Conservation (phyloP, 2,329 filamentous ascomycete species). For the Tolypocladium tundrense region DNA sequence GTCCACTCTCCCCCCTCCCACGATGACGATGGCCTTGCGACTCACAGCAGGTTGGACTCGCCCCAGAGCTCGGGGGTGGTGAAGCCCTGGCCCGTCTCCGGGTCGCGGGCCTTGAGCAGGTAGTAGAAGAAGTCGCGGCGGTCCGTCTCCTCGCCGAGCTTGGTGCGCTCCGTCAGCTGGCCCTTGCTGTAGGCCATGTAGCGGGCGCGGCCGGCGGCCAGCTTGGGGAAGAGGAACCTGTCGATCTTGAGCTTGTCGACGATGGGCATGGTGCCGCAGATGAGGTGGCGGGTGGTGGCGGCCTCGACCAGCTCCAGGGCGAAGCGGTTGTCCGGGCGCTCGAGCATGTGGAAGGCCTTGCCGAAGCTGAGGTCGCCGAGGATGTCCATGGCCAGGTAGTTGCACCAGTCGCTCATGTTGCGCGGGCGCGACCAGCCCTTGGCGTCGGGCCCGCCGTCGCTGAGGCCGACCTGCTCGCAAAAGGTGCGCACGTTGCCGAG, state of each 20-base stretch:
- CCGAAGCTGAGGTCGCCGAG: slow-evolving; percentile 51
- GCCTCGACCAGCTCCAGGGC: slow-evolving; percentile 57
- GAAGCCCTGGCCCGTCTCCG: slow-evolving; percentile 59
- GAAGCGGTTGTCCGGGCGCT: slow-evolving; percentile 50
- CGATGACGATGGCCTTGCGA: background rate
- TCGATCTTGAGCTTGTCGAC: slow-evolving; percentile 57
- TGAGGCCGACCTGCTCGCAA: slow-evolving; percentile 43
- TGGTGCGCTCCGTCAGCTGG: slow-evolving; percentile 56
- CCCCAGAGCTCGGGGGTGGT: slow-evolving; percentile 58
- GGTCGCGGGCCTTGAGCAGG: slow-evolving; percentile 60
- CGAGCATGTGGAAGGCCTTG: slow-evolving; percentile 53
- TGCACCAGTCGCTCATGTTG: slow-evolving; percentile 55
- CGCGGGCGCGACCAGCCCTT: slow-evolving; percentile 48
- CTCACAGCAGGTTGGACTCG: slow-evolving; percentile 57
- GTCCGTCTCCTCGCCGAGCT: slow-evolving; percentile 53
- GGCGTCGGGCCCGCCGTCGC: slow-evolving; percentile 27
- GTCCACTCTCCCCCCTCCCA: background rate
- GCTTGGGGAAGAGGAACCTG: slow-evolving; percentile 55
- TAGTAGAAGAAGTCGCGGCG: slow-evolving; percentile 71
- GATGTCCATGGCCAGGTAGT: slow-evolving; percentile 53
- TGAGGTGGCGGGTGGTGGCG: slow-evolving; percentile 57
- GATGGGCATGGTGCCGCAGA: slow-evolving; percentile 63
- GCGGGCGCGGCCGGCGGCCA: slow-evolving; percentile 55
- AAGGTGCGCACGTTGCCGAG: slow-evolving; percentile 57
- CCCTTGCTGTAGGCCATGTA: slow-evolving; percentile 63